phyloP scores from a whole-genome alignment of 1,284 basidiomycete species.

The Ceratobasidium sp. region DNA sequence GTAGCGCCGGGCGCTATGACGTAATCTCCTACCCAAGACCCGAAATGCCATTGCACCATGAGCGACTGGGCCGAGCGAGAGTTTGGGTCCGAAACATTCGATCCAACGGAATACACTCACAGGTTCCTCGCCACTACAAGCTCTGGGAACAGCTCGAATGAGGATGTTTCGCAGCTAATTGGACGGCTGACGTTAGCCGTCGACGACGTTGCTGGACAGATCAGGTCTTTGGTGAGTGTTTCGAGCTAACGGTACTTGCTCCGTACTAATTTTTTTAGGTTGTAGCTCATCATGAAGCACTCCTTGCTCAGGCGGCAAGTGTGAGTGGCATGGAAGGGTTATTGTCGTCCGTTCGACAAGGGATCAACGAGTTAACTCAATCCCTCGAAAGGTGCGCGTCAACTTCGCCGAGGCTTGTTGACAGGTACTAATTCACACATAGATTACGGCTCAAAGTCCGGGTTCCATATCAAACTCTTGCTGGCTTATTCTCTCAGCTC shows the following conservation, averaged over 20 bases:
- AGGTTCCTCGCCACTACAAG: slow-evolving; percentile 17
- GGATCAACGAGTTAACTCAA: slow-evolving; percentile 74
- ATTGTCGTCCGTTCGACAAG: slow-evolving; percentile 71
- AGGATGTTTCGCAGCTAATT: slow-evolving; percentile 88
- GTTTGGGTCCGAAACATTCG: slow-evolving; percentile 40
- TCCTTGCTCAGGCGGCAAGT: slow-evolving; percentile 78
- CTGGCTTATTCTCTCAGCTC: slow-evolving; percentile 76
- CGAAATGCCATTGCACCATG: slow-evolving; percentile 7
- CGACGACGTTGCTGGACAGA: slow-evolving; percentile 89
- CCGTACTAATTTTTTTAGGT: slow-evolving; percentile 64
- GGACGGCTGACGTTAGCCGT: slow-evolving; percentile 86
- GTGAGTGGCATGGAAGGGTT: slow-evolving; percentile 75
- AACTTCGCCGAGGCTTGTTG: neutral
- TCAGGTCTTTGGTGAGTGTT: slow-evolving; percentile 80
- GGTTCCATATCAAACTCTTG: slow-evolving; percentile 80
- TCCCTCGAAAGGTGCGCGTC: slow-evolving; percentile 76
- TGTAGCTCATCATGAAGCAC: slow-evolving; percentile 77
- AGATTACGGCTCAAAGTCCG: slow-evolving; percentile 89
- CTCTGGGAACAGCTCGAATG: slow-evolving; percentile 61
- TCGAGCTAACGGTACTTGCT: slow-evolving; percentile 2
- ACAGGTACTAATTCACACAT: slow-evolving; percentile 49
- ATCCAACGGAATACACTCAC: slow-evolving; percentile 40
- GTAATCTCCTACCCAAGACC: neutral
- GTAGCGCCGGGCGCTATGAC: neutral
- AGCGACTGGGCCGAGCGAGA: slow-evolving; percentile 45